Evolutionary conservation across 495 filamentous ascomycete genomes (phyloP).

Genomic region (Rhypophila decipiens): DNA sequence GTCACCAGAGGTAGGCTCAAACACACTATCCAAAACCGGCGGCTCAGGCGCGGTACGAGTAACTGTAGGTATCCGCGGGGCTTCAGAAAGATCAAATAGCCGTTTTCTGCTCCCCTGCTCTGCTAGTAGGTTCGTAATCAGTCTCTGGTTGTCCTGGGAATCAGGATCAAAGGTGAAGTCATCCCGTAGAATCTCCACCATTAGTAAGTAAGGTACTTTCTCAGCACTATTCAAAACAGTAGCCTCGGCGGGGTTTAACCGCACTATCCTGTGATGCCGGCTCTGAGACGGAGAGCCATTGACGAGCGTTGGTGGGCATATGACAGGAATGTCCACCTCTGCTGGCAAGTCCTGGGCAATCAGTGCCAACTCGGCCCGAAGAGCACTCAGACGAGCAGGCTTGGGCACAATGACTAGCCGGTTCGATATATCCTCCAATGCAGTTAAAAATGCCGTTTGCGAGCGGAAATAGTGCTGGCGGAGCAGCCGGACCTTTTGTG

Average conservation of each 20-base stretch:
- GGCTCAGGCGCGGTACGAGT: constrained; percentile 31
- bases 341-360: constrained; percentile 67
- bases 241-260: constrained; percentile 69
- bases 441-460: constrained; percentile 64
- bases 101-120: constrained; percentile 57
- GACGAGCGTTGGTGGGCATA: constrained; percentile 61
- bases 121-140: constrained; percentile 52
- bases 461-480: constrained; percentile 69
- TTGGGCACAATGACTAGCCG: constrained; percentile 68
- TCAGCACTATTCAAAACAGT: constrained; percentile 75
- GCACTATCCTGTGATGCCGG: constrained; percentile 66
- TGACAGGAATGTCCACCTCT: constrained; percentile 70
- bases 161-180: constrained; percentile 71
- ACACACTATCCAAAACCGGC: constrained; percentile 62
- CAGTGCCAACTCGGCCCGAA: constrained; percentile 67
- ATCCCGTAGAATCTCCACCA: constrained; percentile 67
- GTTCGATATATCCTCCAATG: constrained; percentile 71
- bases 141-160: constrained; percentile 54
- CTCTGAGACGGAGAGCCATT: constrained; percentile 59
- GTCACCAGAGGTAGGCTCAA: constrained; percentile 66
- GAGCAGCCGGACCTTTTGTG: constrained; percentile 56
- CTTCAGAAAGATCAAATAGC: constrained; percentile 58
- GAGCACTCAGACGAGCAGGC: constrained; percentile 64
- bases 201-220: constrained; percentile 68
- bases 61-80: constrained; percentile 25